phyloP scores from a whole-genome alignment of 2,329 filamentous ascomycete genomes.

The Chrysosporium queenslandicum region DNA sequence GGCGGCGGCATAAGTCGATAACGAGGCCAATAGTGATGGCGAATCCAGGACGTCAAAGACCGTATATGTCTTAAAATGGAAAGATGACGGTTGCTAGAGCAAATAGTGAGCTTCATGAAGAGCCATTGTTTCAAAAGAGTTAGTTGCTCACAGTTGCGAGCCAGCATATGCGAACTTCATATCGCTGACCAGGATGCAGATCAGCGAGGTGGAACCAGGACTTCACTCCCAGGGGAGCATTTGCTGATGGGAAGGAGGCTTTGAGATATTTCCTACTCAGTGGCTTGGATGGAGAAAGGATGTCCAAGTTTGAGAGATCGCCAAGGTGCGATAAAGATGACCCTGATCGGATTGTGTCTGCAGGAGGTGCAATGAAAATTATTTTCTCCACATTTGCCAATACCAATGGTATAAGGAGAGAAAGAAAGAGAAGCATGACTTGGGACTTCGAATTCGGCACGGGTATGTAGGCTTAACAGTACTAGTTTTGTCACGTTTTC shows the following conservation, averaged over 20 bases:
- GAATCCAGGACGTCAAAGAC: constrained; percentile 52
- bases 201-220: constrained; percentile 71
- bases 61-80: constrained; percentile 57
- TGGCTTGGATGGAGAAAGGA: constrained; percentile 50
- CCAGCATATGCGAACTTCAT: constrained; percentile 92
- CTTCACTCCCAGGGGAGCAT: constrained; percentile 47
- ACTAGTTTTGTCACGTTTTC: not conserved
- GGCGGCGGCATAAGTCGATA: not conserved
- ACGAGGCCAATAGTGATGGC: constrained; percentile 52
- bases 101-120: not conserved
- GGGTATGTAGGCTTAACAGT: constrained; percentile 20
- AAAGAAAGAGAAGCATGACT: constrained; percentile 9
- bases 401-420: constrained; percentile 19
- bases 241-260: constrained; percentile 55
- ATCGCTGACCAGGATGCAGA: constrained; percentile 61
- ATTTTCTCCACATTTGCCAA: constrained; percentile 79
- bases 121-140: not conserved
- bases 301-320: constrained; percentile 49
- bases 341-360: constrained; percentile 47
- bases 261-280: constrained; percentile 55
- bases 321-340: constrained; percentile 28
- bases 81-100: constrained; percentile 71
- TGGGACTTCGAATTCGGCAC: not conserved
- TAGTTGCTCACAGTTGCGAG: constrained; percentile 62
- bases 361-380: constrained; percentile 67